phyloP scores from a whole-genome alignment of 2,329 filamentous ascomycete species.

The Neurospora sp. region DNA sequence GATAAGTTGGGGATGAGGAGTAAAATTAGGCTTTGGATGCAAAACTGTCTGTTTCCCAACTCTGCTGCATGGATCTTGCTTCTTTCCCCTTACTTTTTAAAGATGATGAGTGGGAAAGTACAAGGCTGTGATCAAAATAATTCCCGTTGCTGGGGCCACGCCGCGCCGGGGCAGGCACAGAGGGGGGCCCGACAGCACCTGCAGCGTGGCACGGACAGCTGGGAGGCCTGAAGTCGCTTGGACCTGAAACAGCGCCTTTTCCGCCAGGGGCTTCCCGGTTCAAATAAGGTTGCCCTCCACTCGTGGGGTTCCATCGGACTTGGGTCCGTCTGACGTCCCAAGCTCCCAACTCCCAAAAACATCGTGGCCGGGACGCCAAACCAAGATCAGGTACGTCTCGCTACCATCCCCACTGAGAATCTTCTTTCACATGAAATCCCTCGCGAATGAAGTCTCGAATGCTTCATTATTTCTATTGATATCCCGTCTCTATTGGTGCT shows the following conservation, averaged over 20 bases:
- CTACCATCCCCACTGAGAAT: background rate
- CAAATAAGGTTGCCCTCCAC: background rate
- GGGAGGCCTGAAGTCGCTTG: background rate
- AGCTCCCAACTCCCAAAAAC: background rate
- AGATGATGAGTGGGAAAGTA: background rate
- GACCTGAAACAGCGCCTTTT: background rate
- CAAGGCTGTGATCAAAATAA: background rate
- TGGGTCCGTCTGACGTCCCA: background rate
- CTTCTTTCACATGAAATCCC: background rate
- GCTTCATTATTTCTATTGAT: background rate
- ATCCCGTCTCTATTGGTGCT: background rate
- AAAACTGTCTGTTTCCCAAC: background rate
- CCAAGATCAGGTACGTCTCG: background rate
- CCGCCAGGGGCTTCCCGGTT: background rate
- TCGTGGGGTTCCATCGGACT: background rate
- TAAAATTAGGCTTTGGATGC: background rate
- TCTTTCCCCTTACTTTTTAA: background rate
- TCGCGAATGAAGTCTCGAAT: background rate
- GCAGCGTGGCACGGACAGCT: background rate
- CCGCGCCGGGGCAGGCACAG: background rate
- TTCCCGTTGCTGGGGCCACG: background rate
- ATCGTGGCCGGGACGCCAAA: background rate
- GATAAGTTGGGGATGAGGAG: background rate
- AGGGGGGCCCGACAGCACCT: background rate
- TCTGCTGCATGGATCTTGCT: background rate